A percentile compares a stretch with the other conserved stretches of the same genome.
Conservation (phyloP, 73 alveolate genomes). For the Halteria grandinella region DNA sequence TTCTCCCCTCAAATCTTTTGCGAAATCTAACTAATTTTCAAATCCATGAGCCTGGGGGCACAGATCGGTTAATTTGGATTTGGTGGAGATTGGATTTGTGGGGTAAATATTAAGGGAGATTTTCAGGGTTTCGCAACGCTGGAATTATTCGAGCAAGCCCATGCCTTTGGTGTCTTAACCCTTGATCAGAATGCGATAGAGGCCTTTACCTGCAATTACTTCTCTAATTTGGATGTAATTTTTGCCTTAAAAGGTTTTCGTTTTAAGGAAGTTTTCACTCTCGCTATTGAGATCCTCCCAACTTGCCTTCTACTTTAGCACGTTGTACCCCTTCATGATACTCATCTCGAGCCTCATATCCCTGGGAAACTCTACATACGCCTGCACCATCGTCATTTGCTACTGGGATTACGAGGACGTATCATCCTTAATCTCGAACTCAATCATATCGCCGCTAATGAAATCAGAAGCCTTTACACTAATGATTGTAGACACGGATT, state of each 20-base stretch:
- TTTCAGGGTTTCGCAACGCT: neutral
- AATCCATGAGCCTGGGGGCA: neutral
- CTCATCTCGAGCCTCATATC: neutral
- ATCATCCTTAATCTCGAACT: neutral
- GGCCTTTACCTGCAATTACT: neutral
- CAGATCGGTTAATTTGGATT: neutral
- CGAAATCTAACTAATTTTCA: constrained; percentile 4
- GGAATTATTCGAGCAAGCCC: no score
- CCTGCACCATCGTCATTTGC: neutral
- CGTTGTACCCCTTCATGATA: neutral
- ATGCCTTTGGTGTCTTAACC: neutral
- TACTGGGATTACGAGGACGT: neutral
- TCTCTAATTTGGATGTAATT: constrained; percentile 12
- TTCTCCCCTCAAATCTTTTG: neutral
- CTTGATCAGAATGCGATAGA: neutral
- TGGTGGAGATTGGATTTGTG: neutral
- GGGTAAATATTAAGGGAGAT: neutral
- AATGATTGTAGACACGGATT: neutral
- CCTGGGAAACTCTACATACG: constrained; percentile 16
- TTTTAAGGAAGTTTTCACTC: constrained; percentile 7
- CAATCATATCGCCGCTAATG: neutral
- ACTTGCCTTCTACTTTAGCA: neutral
- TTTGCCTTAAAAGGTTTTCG: neutral
- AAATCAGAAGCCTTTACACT: constrained; percentile 1
- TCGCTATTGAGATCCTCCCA: neutral